A percentile compares a stretch with the other conserved stretches of the same genome.
These are phyloP conservation scores for Sporobolomyces pararoseus DNA, from an alignment of 768 basidiomycete species.

Conservation along the genomic window DNA sequence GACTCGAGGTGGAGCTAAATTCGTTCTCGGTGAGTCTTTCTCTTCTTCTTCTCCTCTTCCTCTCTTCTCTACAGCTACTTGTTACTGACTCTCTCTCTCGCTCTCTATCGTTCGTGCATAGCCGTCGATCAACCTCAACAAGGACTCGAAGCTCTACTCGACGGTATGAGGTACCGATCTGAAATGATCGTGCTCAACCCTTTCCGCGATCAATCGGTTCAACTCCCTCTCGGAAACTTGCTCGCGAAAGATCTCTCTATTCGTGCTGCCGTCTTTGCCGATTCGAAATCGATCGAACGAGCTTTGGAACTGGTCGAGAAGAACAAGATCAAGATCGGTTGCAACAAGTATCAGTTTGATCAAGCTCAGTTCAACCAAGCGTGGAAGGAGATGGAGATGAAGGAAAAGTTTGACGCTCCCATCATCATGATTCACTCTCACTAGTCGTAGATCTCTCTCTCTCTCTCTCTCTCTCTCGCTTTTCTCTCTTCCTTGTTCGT, in stretches of 20 bases:
- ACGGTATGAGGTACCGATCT: constrained; percentile 13
- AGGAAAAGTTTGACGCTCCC: constrained; percentile 13
- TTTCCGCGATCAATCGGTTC: not conserved
- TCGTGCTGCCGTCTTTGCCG: not conserved
- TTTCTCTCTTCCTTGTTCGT: too few relatives aligned
- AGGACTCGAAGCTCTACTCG: constrained; percentile 13
- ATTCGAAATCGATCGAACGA: constrained; percentile 10
- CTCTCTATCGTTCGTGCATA: not conserved
- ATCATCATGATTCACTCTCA: constrained; percentile 8
- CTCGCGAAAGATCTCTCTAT: constrained; percentile 17
- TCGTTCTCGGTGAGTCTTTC: constrained; percentile 14
- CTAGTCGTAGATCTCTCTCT: too few relatives aligned
- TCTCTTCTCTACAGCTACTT: not conserved
- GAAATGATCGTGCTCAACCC: constrained; percentile 14
- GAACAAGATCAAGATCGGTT: not conserved
- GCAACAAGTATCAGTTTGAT: not conserved
- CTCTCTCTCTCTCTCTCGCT: too few relatives aligned
- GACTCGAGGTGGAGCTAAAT: constrained; percentile 15
- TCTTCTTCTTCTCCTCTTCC: not conserved
- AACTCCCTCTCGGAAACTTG: constrained; percentile 17
- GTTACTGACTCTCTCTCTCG: not conserved
- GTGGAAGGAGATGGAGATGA: not conserved
- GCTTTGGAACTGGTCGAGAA: constrained; percentile 6
- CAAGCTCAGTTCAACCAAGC: constrained; percentile 14
- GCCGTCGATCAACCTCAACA: constrained; percentile 24